These are phyloP conservation scores for Kwoniella dendrophila DNA, from an alignment of 768 basidiomycete genomes.

Conservation along the genomic window DNA sequence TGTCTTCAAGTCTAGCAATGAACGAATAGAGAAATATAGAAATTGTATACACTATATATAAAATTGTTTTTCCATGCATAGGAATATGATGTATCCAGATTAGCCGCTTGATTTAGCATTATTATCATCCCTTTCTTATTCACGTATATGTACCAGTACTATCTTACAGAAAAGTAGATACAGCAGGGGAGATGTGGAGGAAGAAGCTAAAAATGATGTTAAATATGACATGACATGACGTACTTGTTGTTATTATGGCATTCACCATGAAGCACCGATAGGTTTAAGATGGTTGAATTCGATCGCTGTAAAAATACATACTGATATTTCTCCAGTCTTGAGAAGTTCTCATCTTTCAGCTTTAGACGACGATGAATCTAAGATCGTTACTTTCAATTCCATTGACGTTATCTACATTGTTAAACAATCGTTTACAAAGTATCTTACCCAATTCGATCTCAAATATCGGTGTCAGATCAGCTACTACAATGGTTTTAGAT, in stretches of 20 bases:
- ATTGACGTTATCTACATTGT: slow-evolving; percentile 6
- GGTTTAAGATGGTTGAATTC: background rate
- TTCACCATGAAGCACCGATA: background rate
- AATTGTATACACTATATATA: no score
- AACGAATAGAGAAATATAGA: background rate
- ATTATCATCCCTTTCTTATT: background rate
- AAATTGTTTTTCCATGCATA: no score
- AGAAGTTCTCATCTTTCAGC: background rate
- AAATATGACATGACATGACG: slow-evolving; percentile 5
- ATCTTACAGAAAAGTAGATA: no score
- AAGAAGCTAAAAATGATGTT: background rate
- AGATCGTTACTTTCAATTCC: slow-evolving; percentile 23
- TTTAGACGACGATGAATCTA: slow-evolving; percentile 14
- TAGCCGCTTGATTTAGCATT: background rate
- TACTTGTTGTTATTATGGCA: background rate
- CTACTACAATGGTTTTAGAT: slow-evolving; percentile 44
- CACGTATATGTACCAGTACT: background rate
- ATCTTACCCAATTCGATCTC: slow-evolving; percentile 1
- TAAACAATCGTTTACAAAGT: background rate
- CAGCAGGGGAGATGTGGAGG: no score
- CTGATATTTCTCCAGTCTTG: background rate
- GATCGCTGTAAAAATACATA: background rate
- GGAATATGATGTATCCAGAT: no score
- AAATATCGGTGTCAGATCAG: slow-evolving; percentile 12
- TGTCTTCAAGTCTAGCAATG: background rate